Evolutionary conservation across 2,329 filamentous ascomycete species (phyloP).

Genomic region (Aureobasidium musti): DNA sequence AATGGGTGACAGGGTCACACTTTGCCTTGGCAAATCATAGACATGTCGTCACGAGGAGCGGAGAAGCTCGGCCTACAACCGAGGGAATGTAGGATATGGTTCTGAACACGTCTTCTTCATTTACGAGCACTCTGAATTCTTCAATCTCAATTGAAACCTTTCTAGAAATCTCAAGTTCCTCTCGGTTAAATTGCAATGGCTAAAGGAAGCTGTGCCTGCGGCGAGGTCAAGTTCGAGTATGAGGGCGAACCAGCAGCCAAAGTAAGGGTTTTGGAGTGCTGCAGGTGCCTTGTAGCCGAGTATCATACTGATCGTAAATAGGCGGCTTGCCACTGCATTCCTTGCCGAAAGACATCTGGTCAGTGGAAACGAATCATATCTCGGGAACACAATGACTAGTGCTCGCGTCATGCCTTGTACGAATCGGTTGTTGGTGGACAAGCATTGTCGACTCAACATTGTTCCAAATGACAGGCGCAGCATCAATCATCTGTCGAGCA

Average conservation of each 20-base stretch:
- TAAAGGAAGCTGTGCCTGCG: slow-evolving; percentile 42
- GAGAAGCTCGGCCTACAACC: neutral
- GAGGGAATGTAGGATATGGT: neutral
- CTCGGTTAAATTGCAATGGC: slow-evolving; percentile 29
- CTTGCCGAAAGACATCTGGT: slow-evolving; percentile 40
- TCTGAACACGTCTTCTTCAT: neutral
- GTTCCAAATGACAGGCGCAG: neutral
- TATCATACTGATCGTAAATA: slow-evolving; percentile 6
- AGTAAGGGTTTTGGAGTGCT: slow-evolving; percentile 30
- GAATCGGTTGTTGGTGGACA: neutral
- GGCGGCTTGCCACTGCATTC: slow-evolving; percentile 39
- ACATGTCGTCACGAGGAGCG: neutral
- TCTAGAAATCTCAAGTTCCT: neutral
- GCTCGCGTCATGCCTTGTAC: neutral
- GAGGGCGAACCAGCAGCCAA: slow-evolving; percentile 38
- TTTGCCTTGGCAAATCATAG: neutral
- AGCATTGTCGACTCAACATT: neutral
- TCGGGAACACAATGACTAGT: neutral
- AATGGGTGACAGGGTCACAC: neutral
- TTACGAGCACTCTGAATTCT: neutral
- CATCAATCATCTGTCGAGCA: neutral
- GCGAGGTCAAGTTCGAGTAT: slow-evolving; percentile 43
- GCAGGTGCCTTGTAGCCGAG: neutral
- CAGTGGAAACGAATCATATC: neutral
- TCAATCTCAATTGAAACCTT: neutral